phyloP scores from a whole-genome alignment of 2,329 filamentous ascomycete genomes.

The Alternaria ethzedia region DNA sequence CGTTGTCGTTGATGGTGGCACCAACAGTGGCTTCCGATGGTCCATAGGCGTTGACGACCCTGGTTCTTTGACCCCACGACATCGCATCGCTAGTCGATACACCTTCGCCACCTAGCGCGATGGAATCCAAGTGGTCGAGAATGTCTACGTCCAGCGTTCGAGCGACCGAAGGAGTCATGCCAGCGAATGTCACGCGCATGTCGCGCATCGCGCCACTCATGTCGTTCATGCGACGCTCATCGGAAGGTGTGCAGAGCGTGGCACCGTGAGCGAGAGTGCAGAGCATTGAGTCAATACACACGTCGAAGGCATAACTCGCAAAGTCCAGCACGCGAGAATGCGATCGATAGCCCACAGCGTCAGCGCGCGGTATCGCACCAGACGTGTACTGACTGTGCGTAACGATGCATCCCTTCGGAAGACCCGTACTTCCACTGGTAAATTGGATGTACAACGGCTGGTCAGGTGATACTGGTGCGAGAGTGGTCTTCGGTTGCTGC shows the following conservation, averaged over 20 bases:
- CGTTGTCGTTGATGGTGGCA: constrained; percentile 39
- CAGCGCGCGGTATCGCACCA: constrained; percentile 43
- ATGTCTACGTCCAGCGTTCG: constrained; percentile 47
- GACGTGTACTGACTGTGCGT: constrained; percentile 45
- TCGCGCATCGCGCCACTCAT: constrained; percentile 51
- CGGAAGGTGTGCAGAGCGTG: constrained; percentile 48
- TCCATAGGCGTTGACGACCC: constrained; percentile 46
- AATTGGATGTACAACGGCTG: constrained; percentile 45
- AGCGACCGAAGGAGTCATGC: constrained; percentile 48
- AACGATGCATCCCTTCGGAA: constrained; percentile 45
- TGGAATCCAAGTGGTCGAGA: constrained; percentile 51
- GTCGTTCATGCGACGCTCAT: constrained; percentile 57
- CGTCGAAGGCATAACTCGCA: constrained; percentile 48
- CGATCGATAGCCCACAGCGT: constrained; percentile 40
- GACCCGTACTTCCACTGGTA: constrained; percentile 46
- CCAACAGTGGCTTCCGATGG: constrained; percentile 48
- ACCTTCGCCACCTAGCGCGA: constrained; percentile 51
- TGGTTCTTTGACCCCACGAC: constrained; percentile 53
- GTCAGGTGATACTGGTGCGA: constrained; percentile 35
- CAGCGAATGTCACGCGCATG: constrained; percentile 42
- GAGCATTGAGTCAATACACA: constrained; percentile 46
- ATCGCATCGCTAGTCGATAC: constrained; percentile 42
- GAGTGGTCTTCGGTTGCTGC: constrained; percentile 34
- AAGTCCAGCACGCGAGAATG: constrained; percentile 47
- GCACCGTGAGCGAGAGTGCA: constrained; percentile 43